Percentiles rank a stretch among this genome's conserved stretches.
Conservation (phyloP, 805 yeast species). For the Candida yuanshanica region DNA sequence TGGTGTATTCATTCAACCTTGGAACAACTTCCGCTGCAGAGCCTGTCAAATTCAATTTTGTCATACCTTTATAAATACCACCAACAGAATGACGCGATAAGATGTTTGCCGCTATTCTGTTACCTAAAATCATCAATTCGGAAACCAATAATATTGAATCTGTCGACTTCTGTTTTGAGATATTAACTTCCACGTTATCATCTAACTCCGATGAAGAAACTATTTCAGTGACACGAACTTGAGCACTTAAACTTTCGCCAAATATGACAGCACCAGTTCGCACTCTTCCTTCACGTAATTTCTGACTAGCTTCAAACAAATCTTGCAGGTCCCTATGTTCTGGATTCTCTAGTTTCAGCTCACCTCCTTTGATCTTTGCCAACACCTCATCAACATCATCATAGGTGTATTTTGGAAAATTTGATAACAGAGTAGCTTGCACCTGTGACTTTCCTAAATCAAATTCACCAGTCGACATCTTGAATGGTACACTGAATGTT, state of each 20-base stretch:
- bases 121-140: conserved; percentile 80
- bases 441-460: conserved; percentile 27
- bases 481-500: conserved; percentile 34
- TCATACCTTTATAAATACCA: conserved; percentile 40
- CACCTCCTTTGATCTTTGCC: conserved; percentile 8
- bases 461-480: conserved; percentile 19
- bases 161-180: conserved; percentile 26
- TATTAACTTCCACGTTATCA: conserved; percentile 12
- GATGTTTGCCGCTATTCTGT: conserved; percentile 49
- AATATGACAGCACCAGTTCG: conserved; percentile 34
- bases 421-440: conserved; percentile 35
- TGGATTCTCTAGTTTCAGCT: background rate
- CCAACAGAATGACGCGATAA: conserved; percentile 41
- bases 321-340: conserved; percentile 30
- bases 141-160: conserved; percentile 64
- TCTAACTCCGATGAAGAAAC: conserved; percentile 7
- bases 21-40: conserved; percentile 21
- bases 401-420: conserved; percentile 56
- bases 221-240: conserved; percentile 13
- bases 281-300: conserved; percentile 28
- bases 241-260: conserved; percentile 29
- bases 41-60: conserved; percentile 16
- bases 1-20: conserved; percentile 19
- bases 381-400: conserved; percentile 51
- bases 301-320: conserved; percentile 28